These are phyloP conservation scores for Phyllosticta citrichinensis DNA, from an alignment of 2,329 filamentous ascomycete species.

Conservation along the genomic window DNA sequence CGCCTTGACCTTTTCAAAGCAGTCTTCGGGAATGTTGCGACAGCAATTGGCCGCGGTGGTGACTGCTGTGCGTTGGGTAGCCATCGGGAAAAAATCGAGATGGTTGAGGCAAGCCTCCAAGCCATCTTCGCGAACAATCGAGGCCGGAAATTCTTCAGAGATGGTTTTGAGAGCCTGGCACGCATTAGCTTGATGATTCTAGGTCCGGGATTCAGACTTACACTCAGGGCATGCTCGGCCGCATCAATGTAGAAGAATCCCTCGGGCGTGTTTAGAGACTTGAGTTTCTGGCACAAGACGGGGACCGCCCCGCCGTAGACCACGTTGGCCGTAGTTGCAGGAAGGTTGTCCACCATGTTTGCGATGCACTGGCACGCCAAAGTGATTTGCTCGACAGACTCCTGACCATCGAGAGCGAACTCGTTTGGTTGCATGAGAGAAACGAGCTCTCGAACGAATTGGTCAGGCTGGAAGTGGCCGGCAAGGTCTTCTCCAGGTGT, in stretches of 20 bases:
- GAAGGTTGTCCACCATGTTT: constrained; percentile 94
- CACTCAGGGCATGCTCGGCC: constrained; percentile 88
- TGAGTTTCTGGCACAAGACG: constrained; percentile 83
- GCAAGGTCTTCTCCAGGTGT: constrained; percentile 95
- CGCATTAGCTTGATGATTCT: constrained; percentile 4
- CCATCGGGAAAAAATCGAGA: constrained; percentile 94
- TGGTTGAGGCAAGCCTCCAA: constrained; percentile 92
- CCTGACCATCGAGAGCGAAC: constrained; percentile 51
- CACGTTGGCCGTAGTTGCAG: constrained; percentile 85
- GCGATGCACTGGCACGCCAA: constrained; percentile 90
- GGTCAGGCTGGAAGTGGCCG: constrained; percentile 87
- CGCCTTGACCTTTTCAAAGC: constrained; percentile 69
- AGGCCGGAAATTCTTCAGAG: constrained; percentile 86
- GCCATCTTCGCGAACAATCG: constrained; percentile 91
- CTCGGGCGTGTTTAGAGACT: constrained; percentile 63
- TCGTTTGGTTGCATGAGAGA: constrained; percentile 84
- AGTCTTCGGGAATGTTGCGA: constrained; percentile 89
- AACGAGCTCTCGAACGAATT: constrained; percentile 92
- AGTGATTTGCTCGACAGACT: constrained; percentile 95
- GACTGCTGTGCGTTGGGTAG: constrained; percentile 91
- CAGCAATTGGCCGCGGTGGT: constrained; percentile 98
- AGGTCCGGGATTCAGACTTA: constrained; percentile 27
- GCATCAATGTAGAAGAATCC: constrained; percentile 67
- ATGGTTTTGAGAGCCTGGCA: constrained; percentile 82
- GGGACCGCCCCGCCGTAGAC: constrained; percentile 97